Evolutionary conservation across 2,329 filamentous ascomycete species (phyloP), one percentile per base, ranked within the genome.

Genomic region (Colletotrichum sansevieriae): DNA sequence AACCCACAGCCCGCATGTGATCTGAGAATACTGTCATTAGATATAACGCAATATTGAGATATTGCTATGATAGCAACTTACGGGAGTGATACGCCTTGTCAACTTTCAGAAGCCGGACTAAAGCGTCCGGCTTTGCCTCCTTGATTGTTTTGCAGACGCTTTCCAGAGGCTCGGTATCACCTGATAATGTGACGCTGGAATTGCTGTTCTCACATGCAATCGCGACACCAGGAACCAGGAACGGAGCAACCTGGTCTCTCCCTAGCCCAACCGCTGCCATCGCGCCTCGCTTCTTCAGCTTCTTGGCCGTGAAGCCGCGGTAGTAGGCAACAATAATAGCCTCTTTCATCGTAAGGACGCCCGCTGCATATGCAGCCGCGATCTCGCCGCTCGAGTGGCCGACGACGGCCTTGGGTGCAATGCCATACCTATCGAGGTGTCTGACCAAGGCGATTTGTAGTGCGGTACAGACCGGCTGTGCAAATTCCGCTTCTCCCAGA

Each of bases 391-490:
- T 77, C 0, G 79, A 81, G 55, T 83, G 80, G 0, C 81, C 80
- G 1, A 78, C 70, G 1, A 82, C 77, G 0, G 75, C 76, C 3
- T 70, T n/a, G 0, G 80, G 78, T 0, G 51, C 51, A 3, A 83
- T 66, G 0, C 70, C 72, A 60, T 74, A 77, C 1, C 69, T 74
- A 0, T 74, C 65, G 2, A 82, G 72, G 0, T 81, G 72, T 5
- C 82, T 72, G 1, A 78, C 79, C 1, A 85, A 71, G 0, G 76
- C 85, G 2, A 89, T 77, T 70, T 89, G 87, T 0, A 89, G 47
- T 0, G 86, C 85, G 0, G 86, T 88, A 59, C 83, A 87, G 1
- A 87, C 72, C 0, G 87, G 83, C 70, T 88, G 86, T 0, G 83
- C 72, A 39, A 76, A 67, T 13, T 73, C 69, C 7, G 73, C 65